Conservation (phyloP, 1,284 basidiomycete genomes). For the Peniophora sp. region DNA sequence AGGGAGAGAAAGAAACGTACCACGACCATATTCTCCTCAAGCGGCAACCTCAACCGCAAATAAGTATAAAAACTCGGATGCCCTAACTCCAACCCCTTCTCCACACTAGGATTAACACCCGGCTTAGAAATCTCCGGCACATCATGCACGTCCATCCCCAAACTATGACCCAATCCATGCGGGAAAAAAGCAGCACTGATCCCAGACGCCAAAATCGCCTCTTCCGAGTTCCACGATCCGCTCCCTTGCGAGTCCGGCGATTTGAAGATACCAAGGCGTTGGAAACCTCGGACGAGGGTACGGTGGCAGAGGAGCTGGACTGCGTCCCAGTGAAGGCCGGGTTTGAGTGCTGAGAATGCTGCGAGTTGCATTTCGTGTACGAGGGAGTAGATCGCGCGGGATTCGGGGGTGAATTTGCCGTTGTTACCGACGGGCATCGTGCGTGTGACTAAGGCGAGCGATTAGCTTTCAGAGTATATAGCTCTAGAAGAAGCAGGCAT, state of each 20-base stretch:
- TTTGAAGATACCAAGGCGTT: constrained; percentile 81
- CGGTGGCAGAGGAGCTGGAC: constrained; percentile 78
- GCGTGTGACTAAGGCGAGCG: constrained; percentile 46
- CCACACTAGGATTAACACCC: constrained; percentile 39
- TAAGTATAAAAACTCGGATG: constrained; percentile 69
- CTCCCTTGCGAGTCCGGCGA: constrained; percentile 34
- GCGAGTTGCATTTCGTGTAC: constrained; percentile 85
- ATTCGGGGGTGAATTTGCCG: constrained; percentile 77
- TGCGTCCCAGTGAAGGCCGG: constrained; percentile 79
- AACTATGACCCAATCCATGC: constrained; percentile 83
- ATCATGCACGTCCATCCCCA: constrained; percentile 88
- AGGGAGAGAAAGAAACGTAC: constrained; percentile 24
- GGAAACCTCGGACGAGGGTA: constrained; percentile 71
- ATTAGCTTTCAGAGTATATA: not conserved
- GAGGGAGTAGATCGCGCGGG: constrained; percentile 74
- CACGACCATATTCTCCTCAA: constrained; percentile 78
- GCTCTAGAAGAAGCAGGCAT: too few relatives aligned
- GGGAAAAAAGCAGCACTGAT: constrained; percentile 84
- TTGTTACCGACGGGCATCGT: constrained; percentile 85
- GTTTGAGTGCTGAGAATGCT: constrained; percentile 57
- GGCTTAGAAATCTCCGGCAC: constrained; percentile 72
- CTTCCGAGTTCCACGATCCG: constrained; percentile 50
- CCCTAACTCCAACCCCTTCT: constrained; percentile 31
- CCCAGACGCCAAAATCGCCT: constrained; percentile 68
- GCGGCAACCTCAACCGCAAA: constrained; percentile 64